Percentiles rank a stretch among this genome's conserved stretches.
Evolutionary conservation across 305 asterid genomes (phyloP).

Genomic region (Rubia occidens): DNA sequence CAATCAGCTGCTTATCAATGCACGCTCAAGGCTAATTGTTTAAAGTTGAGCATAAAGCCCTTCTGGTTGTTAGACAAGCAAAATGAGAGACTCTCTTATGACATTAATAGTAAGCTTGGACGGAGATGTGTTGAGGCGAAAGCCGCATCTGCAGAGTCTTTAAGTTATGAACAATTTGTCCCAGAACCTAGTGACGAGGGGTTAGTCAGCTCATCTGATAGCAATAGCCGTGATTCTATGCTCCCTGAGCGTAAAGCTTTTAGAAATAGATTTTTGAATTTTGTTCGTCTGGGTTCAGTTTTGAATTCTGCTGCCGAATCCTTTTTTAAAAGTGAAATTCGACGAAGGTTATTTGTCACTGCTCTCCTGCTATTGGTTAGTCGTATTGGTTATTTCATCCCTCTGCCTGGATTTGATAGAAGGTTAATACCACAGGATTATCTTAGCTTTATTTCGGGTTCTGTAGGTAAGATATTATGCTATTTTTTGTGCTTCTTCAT

Average conservation of each 20-base stretch:
- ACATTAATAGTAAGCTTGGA: constrained; percentile 16
- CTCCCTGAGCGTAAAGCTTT: constrained; percentile 37
- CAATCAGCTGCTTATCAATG: constrained; percentile 24
- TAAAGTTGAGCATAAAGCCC: constrained; percentile 26
- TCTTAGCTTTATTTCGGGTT: constrained; percentile 79
- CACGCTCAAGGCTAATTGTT: constrained; percentile 21
- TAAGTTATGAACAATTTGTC: constrained; percentile 37
- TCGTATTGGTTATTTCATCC: constrained; percentile 88
- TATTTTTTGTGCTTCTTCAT: not conserved
- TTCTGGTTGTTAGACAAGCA: constrained; percentile 24
- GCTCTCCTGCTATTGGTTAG: constrained; percentile 63
- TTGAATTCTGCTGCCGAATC: constrained; percentile 69
- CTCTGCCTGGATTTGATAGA: constrained; percentile 95
- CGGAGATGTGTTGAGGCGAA: constrained; percentile 22
- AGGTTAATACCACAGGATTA: constrained; percentile 85
- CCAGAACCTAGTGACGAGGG: constrained; percentile 26
- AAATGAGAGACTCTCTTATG: constrained; percentile 20
- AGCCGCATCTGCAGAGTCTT: constrained; percentile 46
- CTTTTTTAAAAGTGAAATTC: constrained; percentile 94
- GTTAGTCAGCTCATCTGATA: constrained; percentile 18
- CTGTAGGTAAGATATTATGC: constrained; percentile 51
- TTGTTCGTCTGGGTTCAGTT: constrained; percentile 62
- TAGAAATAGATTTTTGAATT: constrained; percentile 64
- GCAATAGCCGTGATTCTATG: constrained; percentile 17
- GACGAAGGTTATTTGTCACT: constrained; percentile 86